Conservation (phyloP, 495 filamentous ascomycete genomes). For the Penicillium bialowiezense region DNA sequence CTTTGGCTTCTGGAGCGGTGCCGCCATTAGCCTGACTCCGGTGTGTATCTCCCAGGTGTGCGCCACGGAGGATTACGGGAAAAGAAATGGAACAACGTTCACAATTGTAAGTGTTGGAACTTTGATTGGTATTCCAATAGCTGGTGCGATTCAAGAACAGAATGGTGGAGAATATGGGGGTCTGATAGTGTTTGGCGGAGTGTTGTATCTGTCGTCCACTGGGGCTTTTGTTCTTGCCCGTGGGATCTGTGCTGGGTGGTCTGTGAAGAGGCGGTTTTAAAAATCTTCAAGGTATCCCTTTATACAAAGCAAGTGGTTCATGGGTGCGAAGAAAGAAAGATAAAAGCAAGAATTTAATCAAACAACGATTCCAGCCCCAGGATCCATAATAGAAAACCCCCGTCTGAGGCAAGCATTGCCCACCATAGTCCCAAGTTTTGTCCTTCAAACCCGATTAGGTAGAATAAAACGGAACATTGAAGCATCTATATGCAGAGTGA, state of each 20-base stretch:
- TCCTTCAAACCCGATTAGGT: too few relatives aligned
- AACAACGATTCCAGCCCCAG: too few relatives aligned
- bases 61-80: constrained; percentile 55
- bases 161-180: constrained; percentile 33
- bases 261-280: neutral
- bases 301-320: too few relatives aligned
- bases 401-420: too few relatives aligned
- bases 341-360: too few relatives aligned
- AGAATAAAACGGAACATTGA: too few relatives aligned
- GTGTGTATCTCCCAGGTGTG: constrained; percentile 61
- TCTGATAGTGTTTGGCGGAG: constrained; percentile 53
- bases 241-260: constrained; percentile 45
- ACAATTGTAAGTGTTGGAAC: constrained; percentile 56
- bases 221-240: constrained; percentile 48
- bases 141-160: constrained; percentile 45
- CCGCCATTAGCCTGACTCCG: constrained; percentile 57
- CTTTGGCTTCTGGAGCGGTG: constrained; percentile 60
- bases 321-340: too few relatives aligned
- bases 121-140: constrained; percentile 77
- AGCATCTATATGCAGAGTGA: neutral
- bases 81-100: constrained; percentile 61
- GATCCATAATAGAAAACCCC: too few relatives aligned
- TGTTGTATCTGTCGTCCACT: constrained; percentile 47
- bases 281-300: too few relatives aligned
- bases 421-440: too few relatives aligned